Evolutionary conservation across 2,329 filamentous ascomycete species (phyloP), one percentile per base, ranked within the genome.

Genomic region (Penicillium vulpinum): DNA sequence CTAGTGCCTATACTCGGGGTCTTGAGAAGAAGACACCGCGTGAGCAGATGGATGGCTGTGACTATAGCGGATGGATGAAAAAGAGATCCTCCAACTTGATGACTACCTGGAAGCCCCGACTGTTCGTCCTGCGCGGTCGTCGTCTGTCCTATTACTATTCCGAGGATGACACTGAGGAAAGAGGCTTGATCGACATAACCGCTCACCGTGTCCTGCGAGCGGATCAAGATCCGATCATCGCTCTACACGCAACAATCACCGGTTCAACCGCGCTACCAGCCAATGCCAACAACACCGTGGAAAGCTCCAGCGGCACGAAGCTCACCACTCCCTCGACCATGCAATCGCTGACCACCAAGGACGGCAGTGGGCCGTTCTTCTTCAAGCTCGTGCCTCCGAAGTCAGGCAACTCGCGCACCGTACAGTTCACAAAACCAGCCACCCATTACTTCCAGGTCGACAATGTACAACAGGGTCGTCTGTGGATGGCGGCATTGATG

Each of bases 51-150:
- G 79, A 86, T 60, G 87, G 86, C 59, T 93, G 91, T 54, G 93
- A 99, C 70, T 97, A 96, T 73, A 93, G 88, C 68, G 94, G 94
- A 1, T 99, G 94, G 94, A 99, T 99, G 94, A 97, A 94, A 81
- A 99, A 99, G 83, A 92, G 95, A 76, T 96, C 91, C 58, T 93
- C 91, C 1, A 94, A 93, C 68, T 81, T 97, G 33, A 96, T 99
- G 88, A 92, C 92, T 2, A 96, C 92, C 2, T 99, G 94, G 94
- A 99, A 97, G 71, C 90, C 92, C 13, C 88, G 94, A 13, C 82
- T 97, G n/a, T 99, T 99, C 70, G 88, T 99, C 8, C 85, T 99
- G 56, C 92, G 92, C 69, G 94, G 94, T 29, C 87, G 93, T 51
- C 88, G 94, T 5, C 80, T 99, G 29, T 92, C 92, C 0, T 99